phyloP scores from a whole-genome alignment of 129 eudicot species.

The Scalesia atractyloides region DNA sequence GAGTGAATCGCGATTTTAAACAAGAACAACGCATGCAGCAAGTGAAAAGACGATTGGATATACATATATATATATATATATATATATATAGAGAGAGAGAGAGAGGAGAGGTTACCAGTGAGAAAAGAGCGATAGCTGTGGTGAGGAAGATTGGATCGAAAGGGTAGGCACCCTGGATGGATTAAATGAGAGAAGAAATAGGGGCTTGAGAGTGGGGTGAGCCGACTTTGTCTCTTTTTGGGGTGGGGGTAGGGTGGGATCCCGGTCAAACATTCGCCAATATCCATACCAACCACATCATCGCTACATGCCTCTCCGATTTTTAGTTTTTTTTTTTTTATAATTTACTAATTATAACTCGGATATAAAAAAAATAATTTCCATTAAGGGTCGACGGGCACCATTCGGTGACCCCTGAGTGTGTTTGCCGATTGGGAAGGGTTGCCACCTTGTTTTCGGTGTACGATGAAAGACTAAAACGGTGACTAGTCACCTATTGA shows the following conservation, averaged over 20 bases:
- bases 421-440: too few relatives aligned
- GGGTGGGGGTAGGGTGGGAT: slow-evolving; percentile 16
- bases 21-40: slow-evolving; percentile 19
- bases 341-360: too few relatives aligned
- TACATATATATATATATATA: not conserved
- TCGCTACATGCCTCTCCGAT: too few relatives aligned
- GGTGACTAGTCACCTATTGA: too few relatives aligned
- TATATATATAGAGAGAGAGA: not conserved
- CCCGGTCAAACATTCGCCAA: slow-evolving; percentile 22
- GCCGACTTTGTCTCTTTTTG: slow-evolving; percentile 33
- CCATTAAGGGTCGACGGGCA: too few relatives aligned
- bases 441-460: too few relatives aligned
- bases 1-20: not conserved
- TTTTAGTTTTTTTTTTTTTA: too few relatives aligned
- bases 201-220: slow-evolving; percentile 4
- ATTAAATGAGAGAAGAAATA: slow-evolving; percentile 10
- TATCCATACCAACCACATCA: slow-evolving; percentile 13
- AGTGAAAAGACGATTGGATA: slow-evolving; percentile 19
- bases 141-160: slow-evolving; percentile 23
- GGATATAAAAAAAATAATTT: too few relatives aligned
- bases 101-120: slow-evolving; percentile 20
- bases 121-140: slow-evolving; percentile 18
- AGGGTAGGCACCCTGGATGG: slow-evolving; percentile 5
- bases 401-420: too few relatives aligned
- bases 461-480: too few relatives aligned